phyloP scores from a whole-genome alignment of 2,329 filamentous ascomycete species.

The Scolecobasidium constrictum region DNA sequence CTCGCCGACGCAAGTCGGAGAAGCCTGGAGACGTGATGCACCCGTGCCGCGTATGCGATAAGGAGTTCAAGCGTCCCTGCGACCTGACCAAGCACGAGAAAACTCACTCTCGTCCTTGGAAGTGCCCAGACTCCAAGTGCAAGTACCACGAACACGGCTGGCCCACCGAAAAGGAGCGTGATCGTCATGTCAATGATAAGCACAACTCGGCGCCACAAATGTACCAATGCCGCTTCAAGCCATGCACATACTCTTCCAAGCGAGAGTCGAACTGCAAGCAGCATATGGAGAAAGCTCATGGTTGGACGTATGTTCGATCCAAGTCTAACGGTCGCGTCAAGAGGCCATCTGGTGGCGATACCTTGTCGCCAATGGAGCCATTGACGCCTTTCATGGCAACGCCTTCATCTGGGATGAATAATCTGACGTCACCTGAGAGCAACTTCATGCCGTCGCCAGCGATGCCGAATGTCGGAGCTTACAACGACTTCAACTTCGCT shows the following conservation, averaged over 20 bases:
- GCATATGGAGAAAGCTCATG: slow-evolving; percentile 96
- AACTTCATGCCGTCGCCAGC: slow-evolving; percentile 31
- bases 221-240: slow-evolving; percentile 72
- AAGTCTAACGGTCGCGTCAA: slow-evolving; percentile 77
- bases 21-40: slow-evolving; percentile 74
- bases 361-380: slow-evolving; percentile 13
- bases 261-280: slow-evolving; percentile 95
- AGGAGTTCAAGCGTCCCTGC: slow-evolving; percentile 93
- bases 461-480: slow-evolving; percentile 20
- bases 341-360: slow-evolving; percentile 17
- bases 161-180: slow-evolving; percentile 96
- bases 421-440: slow-evolving; percentile 22
- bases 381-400: slow-evolving; percentile 23
- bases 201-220: slow-evolving; percentile 71
- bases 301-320: slow-evolving; percentile 80
- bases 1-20: slow-evolving; percentile 86
- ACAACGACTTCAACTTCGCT: slow-evolving; percentile 16
- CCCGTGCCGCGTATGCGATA: slow-evolving; percentile 73
- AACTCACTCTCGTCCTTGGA: slow-evolving; percentile 93
- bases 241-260: slow-evolving; percentile 90
- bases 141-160: slow-evolving; percentile 85
- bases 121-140: slow-evolving; percentile 73
- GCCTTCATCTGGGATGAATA: slow-evolving; percentile 20
- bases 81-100: slow-evolving; percentile 98
- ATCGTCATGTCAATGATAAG: slow-evolving; percentile 93